Percentiles rank a stretch among this genome's conserved stretches.
These are phyloP conservation scores for Cyclostephanos invisitatus DNA, from an alignment of 108 stramenopile species.

Conservation along the genomic window DNA sequence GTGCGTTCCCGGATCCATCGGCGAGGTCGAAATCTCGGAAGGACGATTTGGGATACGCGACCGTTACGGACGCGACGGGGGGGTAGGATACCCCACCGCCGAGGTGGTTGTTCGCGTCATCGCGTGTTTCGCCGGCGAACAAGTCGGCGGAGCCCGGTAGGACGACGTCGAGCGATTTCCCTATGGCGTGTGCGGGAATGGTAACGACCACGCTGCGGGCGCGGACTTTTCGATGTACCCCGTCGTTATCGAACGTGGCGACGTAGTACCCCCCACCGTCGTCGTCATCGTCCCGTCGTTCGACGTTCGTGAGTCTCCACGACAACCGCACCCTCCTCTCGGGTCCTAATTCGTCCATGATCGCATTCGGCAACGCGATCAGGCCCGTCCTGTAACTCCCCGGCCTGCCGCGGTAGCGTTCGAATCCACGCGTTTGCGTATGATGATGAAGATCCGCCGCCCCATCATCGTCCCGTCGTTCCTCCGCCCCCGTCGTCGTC, in stretches of 20 bases:
- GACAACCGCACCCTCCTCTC: slow-evolving; percentile 67
- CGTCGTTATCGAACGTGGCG: neutral
- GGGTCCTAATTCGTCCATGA: slow-evolving; percentile 62
- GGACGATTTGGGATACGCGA: slow-evolving; percentile 90
- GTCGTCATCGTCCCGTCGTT: neutral
- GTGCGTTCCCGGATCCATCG: slow-evolving; percentile 74
- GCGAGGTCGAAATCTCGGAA: slow-evolving; percentile 87
- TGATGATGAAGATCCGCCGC: slow-evolving; percentile 57
- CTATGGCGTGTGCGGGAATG: slow-evolving; percentile 76
- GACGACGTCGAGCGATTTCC: slow-evolving; percentile 56
- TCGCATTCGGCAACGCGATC: slow-evolving; percentile 82
- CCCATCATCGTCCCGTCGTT: slow-evolving; percentile 74
- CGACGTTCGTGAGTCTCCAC: slow-evolving; percentile 53
- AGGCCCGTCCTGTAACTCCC: slow-evolving; percentile 88
- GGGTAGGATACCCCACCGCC: slow-evolving; percentile 81
- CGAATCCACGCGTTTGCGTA: slow-evolving; percentile 81
- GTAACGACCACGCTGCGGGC: slow-evolving; percentile 82
- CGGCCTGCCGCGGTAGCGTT: slow-evolving; percentile 72
- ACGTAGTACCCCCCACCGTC: neutral
- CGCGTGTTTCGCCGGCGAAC: slow-evolving; percentile 61
- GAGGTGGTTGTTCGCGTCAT: slow-evolving; percentile 54
- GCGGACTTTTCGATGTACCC: neutral
- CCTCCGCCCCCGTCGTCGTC: no score
- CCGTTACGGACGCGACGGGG: slow-evolving; percentile 90
- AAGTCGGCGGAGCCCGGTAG: slow-evolving; percentile 79